These are phyloP conservation scores for Penicillium brasilianum DNA, from an alignment of 2,329 filamentous ascomycete species.

Conservation along the genomic window DNA sequence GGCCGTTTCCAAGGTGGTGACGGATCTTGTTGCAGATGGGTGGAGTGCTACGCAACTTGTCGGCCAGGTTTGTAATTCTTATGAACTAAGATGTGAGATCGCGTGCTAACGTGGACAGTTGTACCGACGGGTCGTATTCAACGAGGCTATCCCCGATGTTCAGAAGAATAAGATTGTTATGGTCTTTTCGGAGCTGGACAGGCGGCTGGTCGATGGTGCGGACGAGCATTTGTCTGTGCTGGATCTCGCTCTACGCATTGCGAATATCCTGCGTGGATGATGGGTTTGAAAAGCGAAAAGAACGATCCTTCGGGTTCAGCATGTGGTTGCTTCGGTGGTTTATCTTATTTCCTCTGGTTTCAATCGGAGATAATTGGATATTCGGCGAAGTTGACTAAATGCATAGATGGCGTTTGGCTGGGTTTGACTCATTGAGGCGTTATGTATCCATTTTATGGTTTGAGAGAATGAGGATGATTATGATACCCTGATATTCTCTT, in stretches of 20 bases:
- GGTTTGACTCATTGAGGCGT: slow-evolving; percentile 20
- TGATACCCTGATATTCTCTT: slow-evolving; percentile 20
- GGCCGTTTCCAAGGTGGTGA: slow-evolving; percentile 76
- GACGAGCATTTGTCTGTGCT: slow-evolving; percentile 93
- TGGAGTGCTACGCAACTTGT: slow-evolving; percentile 95
- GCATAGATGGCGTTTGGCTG: slow-evolving; percentile 20
- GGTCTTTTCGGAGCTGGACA: slow-evolving; percentile 92
- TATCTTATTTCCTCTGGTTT: background rate
- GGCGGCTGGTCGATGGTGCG: slow-evolving; percentile 89
- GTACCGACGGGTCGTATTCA: slow-evolving; percentile 80
- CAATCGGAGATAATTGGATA: background rate
- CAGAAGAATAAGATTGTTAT: slow-evolving; percentile 91
- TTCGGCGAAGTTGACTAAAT: background rate
- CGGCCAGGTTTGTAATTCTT: slow-evolving; percentile 64
- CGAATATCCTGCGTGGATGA: slow-evolving; percentile 64
- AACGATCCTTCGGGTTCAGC: background rate
- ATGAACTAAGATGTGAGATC: background rate
- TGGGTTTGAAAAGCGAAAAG: background rate
- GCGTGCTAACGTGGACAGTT: slow-evolving; percentile 24
- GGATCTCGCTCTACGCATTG: slow-evolving; percentile 82
- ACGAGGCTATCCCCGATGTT: slow-evolving; percentile 79
- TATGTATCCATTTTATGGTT: slow-evolving; percentile 20
- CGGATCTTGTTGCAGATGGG: slow-evolving; percentile 91
- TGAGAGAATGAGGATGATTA: slow-evolving; percentile 19
- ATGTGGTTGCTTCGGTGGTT: slow-evolving; percentile 5